Percentiles rank a stretch among this genome's conserved stretches.
These are phyloP conservation scores for Sclerotiophoma versabilis DNA, from an alignment of 2,329 filamentous ascomycete genomes.

Conservation along the genomic window DNA sequence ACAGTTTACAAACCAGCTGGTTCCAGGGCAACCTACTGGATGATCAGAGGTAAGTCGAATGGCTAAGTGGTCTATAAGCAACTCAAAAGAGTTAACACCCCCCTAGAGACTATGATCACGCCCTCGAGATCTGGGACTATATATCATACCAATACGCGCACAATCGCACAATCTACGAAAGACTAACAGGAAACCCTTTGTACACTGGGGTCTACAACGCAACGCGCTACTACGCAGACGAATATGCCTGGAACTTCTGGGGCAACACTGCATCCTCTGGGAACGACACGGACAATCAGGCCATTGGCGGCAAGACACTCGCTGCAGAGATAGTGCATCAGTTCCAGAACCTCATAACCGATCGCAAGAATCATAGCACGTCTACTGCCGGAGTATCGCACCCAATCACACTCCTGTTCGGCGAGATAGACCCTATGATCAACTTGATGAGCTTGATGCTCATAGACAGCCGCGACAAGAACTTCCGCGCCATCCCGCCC, in stretches of 20 bases:
- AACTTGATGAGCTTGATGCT: constrained; percentile 40
- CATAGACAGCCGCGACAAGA: constrained; percentile 24
- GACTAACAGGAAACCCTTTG: constrained; percentile 40
- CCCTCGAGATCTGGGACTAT: constrained; percentile 63
- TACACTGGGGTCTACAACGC: constrained; percentile 32
- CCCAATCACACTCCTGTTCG: constrained; percentile 55
- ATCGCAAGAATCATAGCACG: constrained; percentile 16
- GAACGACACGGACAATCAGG: constrained; percentile 28
- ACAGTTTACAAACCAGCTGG: constrained; percentile 52
- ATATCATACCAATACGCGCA: constrained; percentile 62
- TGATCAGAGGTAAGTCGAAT: constrained; percentile 7
- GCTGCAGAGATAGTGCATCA: constrained; percentile 34
- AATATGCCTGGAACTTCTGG: constrained; percentile 53
- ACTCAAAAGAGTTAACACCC: not conserved
- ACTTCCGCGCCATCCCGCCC: constrained; percentile 36
- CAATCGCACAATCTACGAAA: constrained; percentile 53
- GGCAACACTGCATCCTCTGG: constrained; percentile 52
- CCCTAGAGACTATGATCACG: constrained; percentile 58
- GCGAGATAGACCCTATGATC: constrained; percentile 44
- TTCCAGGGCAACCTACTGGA: constrained; percentile 45
- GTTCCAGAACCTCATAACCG: constrained; percentile 30
- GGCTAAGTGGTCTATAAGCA: not conserved
- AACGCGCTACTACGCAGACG: constrained; percentile 56
- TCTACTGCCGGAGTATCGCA: constrained; percentile 33
- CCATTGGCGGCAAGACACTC: constrained; percentile 43